phyloP scores from a whole-genome alignment of 129 eudicot species.

The Lonicera japonica region DNA sequence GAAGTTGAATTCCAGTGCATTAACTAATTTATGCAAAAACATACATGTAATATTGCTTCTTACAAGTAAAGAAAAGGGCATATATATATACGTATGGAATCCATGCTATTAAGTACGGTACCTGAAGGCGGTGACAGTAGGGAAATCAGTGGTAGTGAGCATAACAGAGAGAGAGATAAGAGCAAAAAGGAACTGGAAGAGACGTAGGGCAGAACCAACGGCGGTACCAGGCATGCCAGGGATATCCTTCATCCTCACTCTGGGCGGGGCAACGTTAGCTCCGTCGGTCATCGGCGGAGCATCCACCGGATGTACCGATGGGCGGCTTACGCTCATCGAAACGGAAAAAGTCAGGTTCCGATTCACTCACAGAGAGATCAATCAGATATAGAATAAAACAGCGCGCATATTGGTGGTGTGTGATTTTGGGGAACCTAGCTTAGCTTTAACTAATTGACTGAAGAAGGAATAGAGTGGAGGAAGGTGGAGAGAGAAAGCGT shows the following conservation, averaged over 20 bases:
- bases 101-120: constrained; percentile 3
- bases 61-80: not conserved
- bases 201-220: constrained; percentile 51
- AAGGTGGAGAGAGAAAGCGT: too few species aligned
- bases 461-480: too few species aligned
- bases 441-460: too few species aligned
- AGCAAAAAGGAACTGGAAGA: constrained; percentile 63
- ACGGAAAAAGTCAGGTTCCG: not conserved
- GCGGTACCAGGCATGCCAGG: constrained; percentile 84
- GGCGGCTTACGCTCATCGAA: constrained; percentile 53
- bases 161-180: constrained; percentile 65
- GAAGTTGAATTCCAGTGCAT: not conserved
- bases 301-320: constrained; percentile 96
- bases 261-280: constrained; percentile 38
- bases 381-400: not conserved
- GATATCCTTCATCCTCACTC: constrained; percentile 69
- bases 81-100: not conserved
- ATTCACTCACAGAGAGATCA: too few species aligned
- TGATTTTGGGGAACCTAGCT: too few species aligned
- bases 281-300: constrained; percentile 48
- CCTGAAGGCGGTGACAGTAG: constrained; percentile 88
- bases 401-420: too few species aligned
- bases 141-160: constrained; percentile 77
- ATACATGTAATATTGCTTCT: not conserved
- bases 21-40: not conserved